Percentiles rank a stretch among this genome's conserved stretches.
Conservation (phyloP, 1,284 basidiomycete genomes). For the Agroathelia rolfsii region DNA sequence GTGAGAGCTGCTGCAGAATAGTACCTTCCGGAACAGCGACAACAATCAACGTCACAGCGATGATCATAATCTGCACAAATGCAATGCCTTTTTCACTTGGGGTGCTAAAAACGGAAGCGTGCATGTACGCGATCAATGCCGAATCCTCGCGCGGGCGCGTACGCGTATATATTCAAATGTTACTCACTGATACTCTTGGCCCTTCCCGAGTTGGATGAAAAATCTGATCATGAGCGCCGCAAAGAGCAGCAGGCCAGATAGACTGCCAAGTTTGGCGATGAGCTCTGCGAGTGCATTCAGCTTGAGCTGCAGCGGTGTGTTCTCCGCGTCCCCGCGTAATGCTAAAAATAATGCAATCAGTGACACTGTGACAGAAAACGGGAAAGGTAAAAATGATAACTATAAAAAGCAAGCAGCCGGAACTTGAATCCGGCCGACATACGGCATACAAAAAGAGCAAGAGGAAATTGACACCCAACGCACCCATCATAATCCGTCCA, state of each 20-base stretch:
- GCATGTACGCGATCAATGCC: conserved; percentile 2
- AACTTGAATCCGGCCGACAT: background rate
- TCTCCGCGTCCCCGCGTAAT: conserved; percentile 72
- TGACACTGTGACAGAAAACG: conserved; percentile 4
- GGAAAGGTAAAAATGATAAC: conserved; percentile 4
- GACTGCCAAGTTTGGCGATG: conserved; percentile 85
- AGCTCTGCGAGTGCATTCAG: conserved; percentile 88
- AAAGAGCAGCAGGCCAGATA: conserved; percentile 81
- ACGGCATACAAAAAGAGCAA: too few relatives aligned
- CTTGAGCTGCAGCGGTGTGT: conserved; percentile 91
- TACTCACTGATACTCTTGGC: conserved; percentile 44
- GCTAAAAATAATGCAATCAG: conserved; percentile 31
- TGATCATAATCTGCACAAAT: conserved; percentile 92
- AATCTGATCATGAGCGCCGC: conserved; percentile 85
- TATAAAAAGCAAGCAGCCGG: background rate
- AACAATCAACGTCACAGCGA: conserved; percentile 90
- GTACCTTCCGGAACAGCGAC: conserved; percentile 93
- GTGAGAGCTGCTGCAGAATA: conserved; percentile 15
- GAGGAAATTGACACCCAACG: too few relatives aligned
- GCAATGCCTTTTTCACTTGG: conserved; percentile 80
- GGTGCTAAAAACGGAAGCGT: conserved; percentile 30
- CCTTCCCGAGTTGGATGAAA: conserved; percentile 74
- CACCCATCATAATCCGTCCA: conserved; percentile 93
- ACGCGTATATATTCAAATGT: conserved; percentile 6
- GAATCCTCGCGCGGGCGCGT: background rate